Evolutionary conservation across 495 filamentous ascomycete genomes (phyloP).

Genomic region (Apiosordaria backusii): DNA sequence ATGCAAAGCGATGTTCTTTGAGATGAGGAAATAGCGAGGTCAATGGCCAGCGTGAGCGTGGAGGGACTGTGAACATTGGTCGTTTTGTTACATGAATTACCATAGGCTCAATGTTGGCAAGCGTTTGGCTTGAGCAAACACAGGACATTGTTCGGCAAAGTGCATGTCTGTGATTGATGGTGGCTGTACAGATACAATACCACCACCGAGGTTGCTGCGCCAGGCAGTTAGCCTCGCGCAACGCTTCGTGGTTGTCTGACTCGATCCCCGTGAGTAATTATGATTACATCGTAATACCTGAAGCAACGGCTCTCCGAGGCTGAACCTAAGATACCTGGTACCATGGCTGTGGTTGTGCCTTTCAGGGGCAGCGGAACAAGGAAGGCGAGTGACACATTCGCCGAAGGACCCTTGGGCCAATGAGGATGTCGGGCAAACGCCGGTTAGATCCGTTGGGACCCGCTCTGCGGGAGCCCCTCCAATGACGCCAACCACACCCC

Average conservation of each 20-base stretch:
- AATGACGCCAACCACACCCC: background rate
- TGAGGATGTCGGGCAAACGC: background rate
- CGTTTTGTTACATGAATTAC: background rate
- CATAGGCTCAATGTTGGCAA: background rate
- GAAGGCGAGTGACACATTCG: background rate
- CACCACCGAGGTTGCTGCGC: background rate
- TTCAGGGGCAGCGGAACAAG: background rate
- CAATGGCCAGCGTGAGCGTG: background rate
- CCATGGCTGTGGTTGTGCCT: background rate
- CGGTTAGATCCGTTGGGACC: constrained; percentile 8
- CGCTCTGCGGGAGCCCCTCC: constrained; percentile 1
- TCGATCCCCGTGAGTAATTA: background rate
- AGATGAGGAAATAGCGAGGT: background rate
- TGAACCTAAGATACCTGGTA: background rate
- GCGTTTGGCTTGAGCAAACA: background rate
- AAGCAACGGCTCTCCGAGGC: background rate
- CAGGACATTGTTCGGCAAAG: background rate
- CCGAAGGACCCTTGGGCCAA: background rate
- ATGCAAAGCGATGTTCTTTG: too few species aligned
- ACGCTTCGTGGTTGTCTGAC: too few species aligned
- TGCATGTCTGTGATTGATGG: background rate
- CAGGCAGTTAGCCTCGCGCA: too few species aligned
- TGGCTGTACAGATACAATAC: background rate
- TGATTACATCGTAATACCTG: background rate
- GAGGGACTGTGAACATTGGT: background rate